Evolutionary conservation across 805 yeast genomes (phyloP).

Genomic region (Lachancea sp.): DNA sequence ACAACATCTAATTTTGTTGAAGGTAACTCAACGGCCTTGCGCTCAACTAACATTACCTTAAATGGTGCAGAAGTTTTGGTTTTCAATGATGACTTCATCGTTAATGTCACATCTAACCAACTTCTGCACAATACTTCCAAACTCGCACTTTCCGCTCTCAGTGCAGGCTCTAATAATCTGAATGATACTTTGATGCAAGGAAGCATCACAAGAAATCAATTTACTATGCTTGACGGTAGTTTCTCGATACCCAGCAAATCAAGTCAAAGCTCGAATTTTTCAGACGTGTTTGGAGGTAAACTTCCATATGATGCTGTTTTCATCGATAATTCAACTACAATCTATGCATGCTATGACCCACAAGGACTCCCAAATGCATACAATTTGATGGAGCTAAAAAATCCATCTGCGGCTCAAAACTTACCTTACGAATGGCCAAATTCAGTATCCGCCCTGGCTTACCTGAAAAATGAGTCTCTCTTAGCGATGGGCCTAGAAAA

Average conservation of each 20-base stretch:
- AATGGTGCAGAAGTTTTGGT: constrained; percentile 17
- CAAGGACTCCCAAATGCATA: constrained; percentile 17
- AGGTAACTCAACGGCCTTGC: not conserved
- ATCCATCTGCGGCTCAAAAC: not conserved
- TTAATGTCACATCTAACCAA: constrained; percentile 25
- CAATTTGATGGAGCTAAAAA: constrained; percentile 9
- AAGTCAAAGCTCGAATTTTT: constrained; percentile 10
- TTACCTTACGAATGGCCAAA: constrained; percentile 16
- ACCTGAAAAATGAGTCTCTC: constrained; percentile 22
- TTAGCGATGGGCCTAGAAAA: constrained; percentile 30
- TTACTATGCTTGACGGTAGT: constrained; percentile 17
- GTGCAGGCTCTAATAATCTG: constrained; percentile 27
- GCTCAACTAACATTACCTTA: constrained; percentile 19
- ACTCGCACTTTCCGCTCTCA: constrained; percentile 20
- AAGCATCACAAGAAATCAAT: constrained; percentile 16
- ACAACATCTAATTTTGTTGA: constrained; percentile 9
- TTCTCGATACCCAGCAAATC: constrained; percentile 14
- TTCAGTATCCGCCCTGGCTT: constrained; percentile 20
- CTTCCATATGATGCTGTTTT: constrained; percentile 12
- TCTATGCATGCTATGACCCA: constrained; percentile 55
- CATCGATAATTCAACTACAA: constrained; percentile 43
- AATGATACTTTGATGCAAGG: constrained; percentile 34
- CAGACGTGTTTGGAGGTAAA: not conserved
- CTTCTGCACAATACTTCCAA: constrained; percentile 20
- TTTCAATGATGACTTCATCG: constrained; percentile 23